Percentiles rank a stretch among this genome's conserved stretches.
Evolutionary conservation across 805 yeast species (phyloP).

Genomic region (Geotrichum ghanense): DNA sequence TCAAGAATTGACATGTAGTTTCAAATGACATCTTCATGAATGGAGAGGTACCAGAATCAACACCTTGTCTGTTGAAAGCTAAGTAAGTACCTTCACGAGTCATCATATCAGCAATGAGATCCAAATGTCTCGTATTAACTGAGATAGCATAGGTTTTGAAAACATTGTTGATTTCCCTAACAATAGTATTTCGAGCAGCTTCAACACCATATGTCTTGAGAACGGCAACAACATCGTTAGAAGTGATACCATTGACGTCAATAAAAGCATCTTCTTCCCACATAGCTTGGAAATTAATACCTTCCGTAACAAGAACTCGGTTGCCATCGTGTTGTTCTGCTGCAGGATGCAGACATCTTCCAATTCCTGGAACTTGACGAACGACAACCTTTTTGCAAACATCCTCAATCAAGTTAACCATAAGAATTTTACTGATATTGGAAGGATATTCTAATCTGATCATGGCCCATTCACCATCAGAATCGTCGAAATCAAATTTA

Average conservation of each 20-base stretch:
- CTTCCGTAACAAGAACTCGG: constrained; percentile 85
- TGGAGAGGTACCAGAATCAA: constrained; percentile 88
- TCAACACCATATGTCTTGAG: constrained; percentile 92
- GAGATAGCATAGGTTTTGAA: constrained; percentile 93
- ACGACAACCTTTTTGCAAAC: constrained; percentile 85
- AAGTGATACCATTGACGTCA: constrained; percentile 77
- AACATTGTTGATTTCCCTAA: constrained; percentile 88
- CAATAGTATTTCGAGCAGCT: constrained; percentile 97
- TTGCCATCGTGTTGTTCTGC: constrained; percentile 48
- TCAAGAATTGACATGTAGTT: constrained; percentile 94
- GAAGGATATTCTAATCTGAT: constrained; percentile 76
- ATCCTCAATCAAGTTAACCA: constrained; percentile 94
- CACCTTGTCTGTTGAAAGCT: constrained; percentile 97
- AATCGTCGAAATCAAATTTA: constrained; percentile 83
- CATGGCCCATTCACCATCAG: constrained; percentile 83
- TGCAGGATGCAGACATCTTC: constrained; percentile 80
- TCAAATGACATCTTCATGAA: constrained; percentile 99
- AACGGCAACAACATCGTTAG: constrained; percentile 89
- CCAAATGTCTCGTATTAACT: constrained; percentile 89
- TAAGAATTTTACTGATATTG: constrained; percentile 80
- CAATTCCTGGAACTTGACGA: constrained; percentile 82
- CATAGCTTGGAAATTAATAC: constrained; percentile 95
- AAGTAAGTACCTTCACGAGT: constrained; percentile 95
- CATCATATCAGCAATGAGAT: constrained; percentile 97
- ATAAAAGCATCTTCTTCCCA: constrained; percentile 95